phyloP scores from a whole-genome alignment of 1,139 yeast species.

The Candida glucosophila region DNA sequence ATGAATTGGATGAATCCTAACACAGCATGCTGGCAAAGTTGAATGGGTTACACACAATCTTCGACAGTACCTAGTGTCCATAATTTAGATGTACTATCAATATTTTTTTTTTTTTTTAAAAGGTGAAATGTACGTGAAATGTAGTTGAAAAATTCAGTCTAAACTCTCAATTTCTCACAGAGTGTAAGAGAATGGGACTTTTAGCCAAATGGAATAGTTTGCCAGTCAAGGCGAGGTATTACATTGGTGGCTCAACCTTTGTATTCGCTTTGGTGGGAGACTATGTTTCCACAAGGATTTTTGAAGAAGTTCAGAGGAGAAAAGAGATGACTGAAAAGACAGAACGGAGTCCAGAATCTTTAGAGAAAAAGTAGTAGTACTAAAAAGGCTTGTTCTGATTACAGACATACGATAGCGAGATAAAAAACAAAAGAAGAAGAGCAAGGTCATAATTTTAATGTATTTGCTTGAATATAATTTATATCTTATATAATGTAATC shows the following conservation, averaged over 20 bases:
- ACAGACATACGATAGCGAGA: no score
- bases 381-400: not conserved
- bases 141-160: no score
- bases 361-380: no score
- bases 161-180: not conserved
- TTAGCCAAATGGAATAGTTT: conserved; percentile 40
- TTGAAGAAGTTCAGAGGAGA: conserved; percentile 29
- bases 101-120: conserved; percentile 1
- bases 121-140: not conserved
- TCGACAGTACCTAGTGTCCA: conserved; percentile 5
- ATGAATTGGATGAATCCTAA: conserved; percentile 49
- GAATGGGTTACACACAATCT: conserved; percentile 27
- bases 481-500: no score
- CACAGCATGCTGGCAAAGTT: conserved; percentile 74
- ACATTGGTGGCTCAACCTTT: conserved; percentile 47
- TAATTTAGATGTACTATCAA: not conserved
- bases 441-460: not conserved
- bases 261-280: conserved; percentile 45
- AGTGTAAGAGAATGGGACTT: conserved; percentile 19
- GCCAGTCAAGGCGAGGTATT: conserved; percentile 43
- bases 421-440: no score
- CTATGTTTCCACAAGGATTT: conserved; percentile 36
- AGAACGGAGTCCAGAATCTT: no score
- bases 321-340: conserved; percentile 5
- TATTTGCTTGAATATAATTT: no score